Evolutionary conservation across 2,329 filamentous ascomycete genomes (phyloP), one percentile per base, ranked within the genome.

Genomic region (Aspergillus alliaceus): DNA sequence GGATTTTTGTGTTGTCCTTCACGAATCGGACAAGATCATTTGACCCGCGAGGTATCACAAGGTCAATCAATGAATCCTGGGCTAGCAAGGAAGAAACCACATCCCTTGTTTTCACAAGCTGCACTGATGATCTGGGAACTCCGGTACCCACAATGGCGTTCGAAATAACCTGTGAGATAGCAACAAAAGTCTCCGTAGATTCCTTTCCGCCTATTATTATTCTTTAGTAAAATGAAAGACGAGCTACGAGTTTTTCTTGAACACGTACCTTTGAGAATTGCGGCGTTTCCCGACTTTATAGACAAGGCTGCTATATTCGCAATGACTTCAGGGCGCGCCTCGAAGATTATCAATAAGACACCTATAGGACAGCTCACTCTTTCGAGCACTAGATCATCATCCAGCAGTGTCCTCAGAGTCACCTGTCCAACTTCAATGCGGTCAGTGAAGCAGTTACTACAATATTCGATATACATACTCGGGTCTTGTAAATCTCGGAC

Each of bases 291-390:
- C 12, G 93, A 98, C 75, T 99, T 99, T 76, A 99, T 90, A 35
- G 95, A 93, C 24, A 99, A 82, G 4, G 93, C 91, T 61, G 95
- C 92, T 70, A 99, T 98, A 75, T 99, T 99, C 71, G 93, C 95
- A 70, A 99, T 97, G 63, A 99, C 95, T 77, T 99, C 95, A 6
- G 95, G 95, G 7, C 95, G 89, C 34, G 95, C 95, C 78, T 99
- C 95, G 71, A 99, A 99, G 70, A 99, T 98, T 77, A 99, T 95
- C 64, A 99, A 84, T 40, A 99, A 85, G n/a, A 98, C 93, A 58
- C 95, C 95, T 66, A 99, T 98, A 6, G 95, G 95, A 72, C 91
- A 96, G 39, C 91, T 92, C 47, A 96, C 90, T 61, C 93, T 87
- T 72, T 96, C 91, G 58, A 99, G 83, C 52, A 88, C 83, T 53